Evolutionary conservation across 768 basidiomycete genomes (phyloP), one percentile per base, ranked within the genome.

Genomic region (Porpolomopsis calyptriformis): DNA sequence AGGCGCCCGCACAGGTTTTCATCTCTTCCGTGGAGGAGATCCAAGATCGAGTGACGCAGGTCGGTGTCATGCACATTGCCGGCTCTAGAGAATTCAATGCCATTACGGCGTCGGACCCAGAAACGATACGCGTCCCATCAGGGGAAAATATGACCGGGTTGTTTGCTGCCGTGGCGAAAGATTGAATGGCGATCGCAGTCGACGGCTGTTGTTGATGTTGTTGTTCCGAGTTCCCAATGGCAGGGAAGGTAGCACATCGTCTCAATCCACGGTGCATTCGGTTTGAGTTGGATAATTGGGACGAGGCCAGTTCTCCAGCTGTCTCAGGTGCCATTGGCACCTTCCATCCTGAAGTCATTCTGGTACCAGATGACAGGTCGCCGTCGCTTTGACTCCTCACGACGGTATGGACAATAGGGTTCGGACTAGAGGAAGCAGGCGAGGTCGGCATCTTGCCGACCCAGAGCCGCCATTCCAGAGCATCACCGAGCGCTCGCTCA

Each of bases 401-500:
- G 19, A 82, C 60, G 2, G 69, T 47, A 43, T 76, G 70, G 26
- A 51, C 48, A 10, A 56, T 50, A 12, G 44, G 36, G 31, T 55
- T 33, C 11, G 55, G 34, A 11, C 60, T 36, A 4, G 59, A 11
- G 36, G 60, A 37, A 18, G 60, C 40, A 11, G 58, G 47, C 26
- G 57, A 37, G 16, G 60, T 36, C 11, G 58, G 34, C 24, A 49
- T 33, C 11, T 89, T 89, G 46, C 88, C 88, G 33, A 93, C 87
- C 88, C 89, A 92, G 19, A 93, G 77, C n/a, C 86, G 76, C 87
- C 88, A 94, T 49, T 82, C 81, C 16, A 94, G 74, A 7, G 88
- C 82, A 58, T 81, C 79, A 19, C 90, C 86, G 34, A 97, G 76
- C 1, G 85, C 86, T 19, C 86, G 78, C 63, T 97, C 93, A 57